These are phyloP conservation scores for Starmerella kuoi DNA, from an alignment of 805 yeast genomes.

Conservation along the genomic window DNA sequence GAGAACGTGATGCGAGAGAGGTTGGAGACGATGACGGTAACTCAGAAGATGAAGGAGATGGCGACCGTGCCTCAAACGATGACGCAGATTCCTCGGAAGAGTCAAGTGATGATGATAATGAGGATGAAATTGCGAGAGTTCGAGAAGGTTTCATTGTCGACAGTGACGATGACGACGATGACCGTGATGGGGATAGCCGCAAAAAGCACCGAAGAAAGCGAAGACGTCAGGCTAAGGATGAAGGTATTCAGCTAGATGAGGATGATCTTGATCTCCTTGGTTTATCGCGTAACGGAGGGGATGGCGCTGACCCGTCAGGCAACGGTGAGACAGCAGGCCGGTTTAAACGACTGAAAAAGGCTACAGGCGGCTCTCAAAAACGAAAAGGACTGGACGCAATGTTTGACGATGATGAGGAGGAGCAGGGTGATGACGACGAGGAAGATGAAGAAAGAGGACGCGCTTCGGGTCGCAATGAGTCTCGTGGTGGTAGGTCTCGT, in stretches of 20 bases:
- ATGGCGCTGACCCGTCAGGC: slow-evolving; percentile 16
- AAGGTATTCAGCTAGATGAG: slow-evolving; percentile 54
- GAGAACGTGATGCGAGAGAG: too few relatives aligned
- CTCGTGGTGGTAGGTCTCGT: slow-evolving; percentile 9
- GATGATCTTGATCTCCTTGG: slow-evolving; percentile 85
- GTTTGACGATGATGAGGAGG: slow-evolving; percentile 54
- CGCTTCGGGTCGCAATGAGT: neutral
- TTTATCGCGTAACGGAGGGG: slow-evolving; percentile 24
- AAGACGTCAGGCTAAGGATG: slow-evolving; percentile 15
- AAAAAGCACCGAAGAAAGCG: slow-evolving; percentile 17
- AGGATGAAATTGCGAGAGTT: slow-evolving; percentile 70
- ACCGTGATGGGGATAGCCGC: slow-evolving; percentile 16
- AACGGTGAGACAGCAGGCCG: slow-evolving; percentile 29
- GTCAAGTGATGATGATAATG: slow-evolving; percentile 53
- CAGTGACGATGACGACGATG: slow-evolving; percentile 63
- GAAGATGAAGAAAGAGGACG: slow-evolving; percentile 24
- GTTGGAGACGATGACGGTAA: slow-evolving; percentile 29
- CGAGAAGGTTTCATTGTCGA: slow-evolving; percentile 91
- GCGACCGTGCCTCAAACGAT: slow-evolving; percentile 47
- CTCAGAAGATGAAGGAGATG: slow-evolving; percentile 33
- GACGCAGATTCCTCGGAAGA: slow-evolving; percentile 68
- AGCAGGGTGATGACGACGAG: slow-evolving; percentile 30
- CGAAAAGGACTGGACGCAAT: slow-evolving; percentile 41
- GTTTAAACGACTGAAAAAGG: slow-evolving; percentile 77
- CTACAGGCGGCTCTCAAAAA: slow-evolving; percentile 31